Conservation (phyloP, 1,139 yeast genomes). For the Magnusiomyces suaveolens region DNA sequence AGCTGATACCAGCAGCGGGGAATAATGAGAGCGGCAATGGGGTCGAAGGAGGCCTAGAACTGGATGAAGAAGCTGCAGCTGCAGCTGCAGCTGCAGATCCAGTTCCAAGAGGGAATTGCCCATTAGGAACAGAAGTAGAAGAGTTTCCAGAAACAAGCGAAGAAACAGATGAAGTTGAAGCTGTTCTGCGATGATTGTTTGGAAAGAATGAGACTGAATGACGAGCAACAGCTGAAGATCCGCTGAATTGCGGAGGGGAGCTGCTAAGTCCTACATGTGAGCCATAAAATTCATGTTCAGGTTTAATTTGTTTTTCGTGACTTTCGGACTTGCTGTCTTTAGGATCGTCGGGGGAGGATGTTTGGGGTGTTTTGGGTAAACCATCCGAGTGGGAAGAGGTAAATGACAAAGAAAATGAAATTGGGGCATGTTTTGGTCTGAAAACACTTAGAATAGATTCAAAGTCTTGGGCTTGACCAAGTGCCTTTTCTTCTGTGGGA, state of each 20-base stretch:
- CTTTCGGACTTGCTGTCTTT: not conserved
- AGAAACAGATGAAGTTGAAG: not conserved
- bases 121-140: not conserved
- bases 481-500: not conserved
- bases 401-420: not conserved
- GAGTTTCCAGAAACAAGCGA: not conserved
- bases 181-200: not conserved
- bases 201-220: constrained; percentile 1
- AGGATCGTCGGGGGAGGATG: not conserved
- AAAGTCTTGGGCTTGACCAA: not conserved
- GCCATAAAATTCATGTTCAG: not conserved
- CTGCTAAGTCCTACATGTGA: not conserved
- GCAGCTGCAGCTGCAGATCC: not conserved
- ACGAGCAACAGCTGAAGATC: not conserved
- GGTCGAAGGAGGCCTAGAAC: not conserved
- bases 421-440: not conserved
- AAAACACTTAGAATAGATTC: not conserved
- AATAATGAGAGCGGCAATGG: not conserved
- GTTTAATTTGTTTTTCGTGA: not conserved
- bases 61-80: not conserved
- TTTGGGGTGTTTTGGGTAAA: not conserved
- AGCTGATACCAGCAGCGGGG: not conserved
- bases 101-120: not conserved
- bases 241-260: not conserved
- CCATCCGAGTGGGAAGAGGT: not conserved